phyloP scores from a whole-genome alignment of 2,329 filamentous ascomycete species.

The Epichloe hybrida region DNA sequence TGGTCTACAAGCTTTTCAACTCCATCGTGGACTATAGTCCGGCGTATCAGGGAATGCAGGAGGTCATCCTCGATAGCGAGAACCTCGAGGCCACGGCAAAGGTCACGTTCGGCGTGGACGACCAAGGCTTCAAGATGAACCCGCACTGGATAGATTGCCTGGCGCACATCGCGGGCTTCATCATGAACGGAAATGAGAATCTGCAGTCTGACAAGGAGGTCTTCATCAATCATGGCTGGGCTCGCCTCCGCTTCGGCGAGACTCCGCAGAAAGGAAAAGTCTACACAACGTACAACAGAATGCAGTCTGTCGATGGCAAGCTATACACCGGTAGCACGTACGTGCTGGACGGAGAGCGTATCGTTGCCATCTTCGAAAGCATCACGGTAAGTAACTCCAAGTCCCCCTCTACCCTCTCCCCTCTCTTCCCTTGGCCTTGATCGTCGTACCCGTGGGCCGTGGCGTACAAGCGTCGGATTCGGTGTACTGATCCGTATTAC shows the following conservation, averaged over 20 bases:
- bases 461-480: not conserved
- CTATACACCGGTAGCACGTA: conserved; percentile 38
- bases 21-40: conserved; percentile 41
- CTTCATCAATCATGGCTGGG: conserved; percentile 49
- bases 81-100: conserved; percentile 22
- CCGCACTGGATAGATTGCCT: conserved; percentile 44
- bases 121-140: conserved; percentile 15
- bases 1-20: conserved; percentile 50
- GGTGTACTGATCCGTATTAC: not conserved
- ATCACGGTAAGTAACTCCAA: conserved; percentile 24
- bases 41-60: conserved; percentile 43
- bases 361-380: conserved; percentile 35
- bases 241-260: conserved; percentile 16
- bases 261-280: not conserved
- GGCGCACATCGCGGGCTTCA: conserved; percentile 46
- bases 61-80: conserved; percentile 29
- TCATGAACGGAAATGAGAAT: conserved; percentile 30
- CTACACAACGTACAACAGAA: conserved; percentile 42
- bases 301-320: conserved; percentile 35
- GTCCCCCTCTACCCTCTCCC: too few relatives aligned
- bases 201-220: conserved; percentile 15
- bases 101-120: conserved; percentile 34
- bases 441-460: too few relatives aligned
- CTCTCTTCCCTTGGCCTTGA: too few relatives aligned
- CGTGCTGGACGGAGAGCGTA: conserved; percentile 37